Evolutionary conservation across 306 rosid genomes (phyloP), one percentile per base, ranked within the genome.

Genomic region (Urtica urens): DNA sequence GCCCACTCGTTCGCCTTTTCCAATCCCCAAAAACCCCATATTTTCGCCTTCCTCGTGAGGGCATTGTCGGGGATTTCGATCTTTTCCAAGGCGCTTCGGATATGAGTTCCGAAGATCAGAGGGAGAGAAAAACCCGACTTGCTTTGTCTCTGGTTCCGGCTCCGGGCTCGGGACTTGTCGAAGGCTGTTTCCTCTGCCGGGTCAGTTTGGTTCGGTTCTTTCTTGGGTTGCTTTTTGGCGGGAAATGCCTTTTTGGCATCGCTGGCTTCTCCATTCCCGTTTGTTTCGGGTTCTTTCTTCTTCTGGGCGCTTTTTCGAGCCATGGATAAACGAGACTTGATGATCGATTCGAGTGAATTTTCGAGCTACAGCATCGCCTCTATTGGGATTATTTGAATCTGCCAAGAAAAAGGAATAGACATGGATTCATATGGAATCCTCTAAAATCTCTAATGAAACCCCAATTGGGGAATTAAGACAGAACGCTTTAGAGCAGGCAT

Each of bases 231-330:
- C 51, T 64, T 77, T 23, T 61, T 57, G 31, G 41, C 74, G 6
- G 72, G 81, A 49, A 65, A 77, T 38, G 63, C 80, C 65, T 85
- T n/a, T n/a, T n/a, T 85, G 35, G 39, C 72, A 26, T 71, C 72
- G 45, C 55, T 68, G 48, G 64, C 72, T 60, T 76, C 72, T 37
- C 58, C 73, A 46, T 69, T 62, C 31, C 70, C 77, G 40, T 75
- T 77, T 35, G 16, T 58, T 28, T 65, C 73, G 12, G 80, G 68
- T 23, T 61, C 64, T 9, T 62, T 68, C 75, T 83, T 92, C 60
- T 80, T 94, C 51, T 85, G 99, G 70, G 63, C 82, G 59, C 83
- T 83, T 75, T 92, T 92, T 67, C 99, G 79, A 65, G 94, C 96
- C 99, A 92, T 92, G 38, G 51, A 21, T 22, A 47, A 23, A 17